A percentile compares a stretch with the other conserved stretches of the same genome.
Evolutionary conservation across 352 stramenopile species (phyloP).

Genomic region (Elongisporangium senticosum): DNA sequence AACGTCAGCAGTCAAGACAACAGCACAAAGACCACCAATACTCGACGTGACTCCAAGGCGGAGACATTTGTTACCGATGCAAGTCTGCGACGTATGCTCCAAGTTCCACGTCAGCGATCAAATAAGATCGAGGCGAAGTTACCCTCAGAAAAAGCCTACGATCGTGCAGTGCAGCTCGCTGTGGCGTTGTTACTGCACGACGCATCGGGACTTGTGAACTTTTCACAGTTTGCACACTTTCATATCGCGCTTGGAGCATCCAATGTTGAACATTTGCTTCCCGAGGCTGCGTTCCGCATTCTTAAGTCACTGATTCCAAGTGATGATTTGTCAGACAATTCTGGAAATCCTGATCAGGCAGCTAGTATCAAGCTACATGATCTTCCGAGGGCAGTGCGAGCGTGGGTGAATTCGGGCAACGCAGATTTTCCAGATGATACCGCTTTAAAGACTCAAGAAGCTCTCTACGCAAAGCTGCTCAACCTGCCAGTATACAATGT

Average conservation of each 20-base stretch:
- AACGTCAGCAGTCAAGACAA: slow-evolving; percentile 28
- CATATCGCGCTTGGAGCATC: slow-evolving; percentile 71
- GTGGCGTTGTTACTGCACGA: slow-evolving; percentile 71
- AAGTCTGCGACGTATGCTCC: slow-evolving; percentile 57
- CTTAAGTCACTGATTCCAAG: slow-evolving; percentile 34
- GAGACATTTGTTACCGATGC: slow-evolving; percentile 59
- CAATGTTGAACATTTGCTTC: slow-evolving; percentile 66
- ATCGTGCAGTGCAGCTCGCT: slow-evolving; percentile 54
- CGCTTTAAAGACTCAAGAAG: neutral
- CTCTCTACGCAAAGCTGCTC: slow-evolving; percentile 19
- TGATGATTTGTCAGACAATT: neutral
- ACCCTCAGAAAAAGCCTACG: slow-evolving; percentile 24
- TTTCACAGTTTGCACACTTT: slow-evolving; percentile 87
- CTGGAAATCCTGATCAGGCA: slow-evolving; percentile 17
- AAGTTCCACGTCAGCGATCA: slow-evolving; percentile 24
- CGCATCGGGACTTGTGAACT: slow-evolving; percentile 70
- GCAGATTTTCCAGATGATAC: neutral
- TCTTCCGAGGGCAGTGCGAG: slow-evolving; percentile 31
- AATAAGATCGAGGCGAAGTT: slow-evolving; percentile 8
- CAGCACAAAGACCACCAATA: slow-evolving; percentile 10
- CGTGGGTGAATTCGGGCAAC: slow-evolving; percentile 17
- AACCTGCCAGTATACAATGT: slow-evolving; percentile 31
- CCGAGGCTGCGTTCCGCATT: slow-evolving; percentile 73
- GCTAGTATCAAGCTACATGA: slow-evolving; percentile 43
- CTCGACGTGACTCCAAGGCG: slow-evolving; percentile 19